Percentiles rank a stretch among this genome's conserved stretches.
These are phyloP conservation scores for Balamuthia mandrillaris DNA, from an alignment of 208 protist genomes.

Conservation along the genomic window DNA sequence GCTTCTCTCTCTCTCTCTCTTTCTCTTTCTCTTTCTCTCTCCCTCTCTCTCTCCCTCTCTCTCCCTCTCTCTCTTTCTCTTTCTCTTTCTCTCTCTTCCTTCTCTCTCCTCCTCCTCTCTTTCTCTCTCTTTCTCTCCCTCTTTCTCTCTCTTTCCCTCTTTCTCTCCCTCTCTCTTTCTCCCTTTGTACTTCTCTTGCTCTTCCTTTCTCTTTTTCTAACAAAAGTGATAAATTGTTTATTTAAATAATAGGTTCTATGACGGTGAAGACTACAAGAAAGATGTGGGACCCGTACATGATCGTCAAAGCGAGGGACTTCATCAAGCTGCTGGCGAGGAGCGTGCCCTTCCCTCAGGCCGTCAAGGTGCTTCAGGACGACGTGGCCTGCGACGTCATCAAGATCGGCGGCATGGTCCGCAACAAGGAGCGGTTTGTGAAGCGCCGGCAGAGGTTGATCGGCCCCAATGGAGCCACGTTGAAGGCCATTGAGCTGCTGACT, in stretches of 20 bases:
- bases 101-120: neutral
- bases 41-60: neutral
- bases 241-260: conserved; percentile 90
- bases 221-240: neutral
- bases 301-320: conserved; percentile 97
- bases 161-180: neutral
- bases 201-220: neutral
- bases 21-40: neutral
- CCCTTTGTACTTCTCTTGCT: neutral
- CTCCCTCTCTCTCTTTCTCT: neutral
- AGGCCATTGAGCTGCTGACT: conserved; percentile 94
- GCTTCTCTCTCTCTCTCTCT: neutral
- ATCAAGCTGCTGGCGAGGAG: conserved; percentile 95
- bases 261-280: conserved; percentile 94
- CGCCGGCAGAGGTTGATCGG: conserved; percentile 97
- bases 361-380: conserved; percentile 95
- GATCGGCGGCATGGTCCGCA: conserved; percentile 89
- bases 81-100: too few species aligned
- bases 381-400: conserved; percentile 97
- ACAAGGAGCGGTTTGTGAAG: conserved; percentile 96
- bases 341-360: conserved; percentile 89
- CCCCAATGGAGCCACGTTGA: conserved; percentile 27
- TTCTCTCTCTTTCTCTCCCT: neutral
- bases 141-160: neutral
- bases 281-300: conserved; percentile 97